A percentile compares a stretch with the other conserved stretches of the same genome.
phyloP scores from a whole-genome alignment of 140 eudicot genomes.

The Anethum foeniculum region DNA sequence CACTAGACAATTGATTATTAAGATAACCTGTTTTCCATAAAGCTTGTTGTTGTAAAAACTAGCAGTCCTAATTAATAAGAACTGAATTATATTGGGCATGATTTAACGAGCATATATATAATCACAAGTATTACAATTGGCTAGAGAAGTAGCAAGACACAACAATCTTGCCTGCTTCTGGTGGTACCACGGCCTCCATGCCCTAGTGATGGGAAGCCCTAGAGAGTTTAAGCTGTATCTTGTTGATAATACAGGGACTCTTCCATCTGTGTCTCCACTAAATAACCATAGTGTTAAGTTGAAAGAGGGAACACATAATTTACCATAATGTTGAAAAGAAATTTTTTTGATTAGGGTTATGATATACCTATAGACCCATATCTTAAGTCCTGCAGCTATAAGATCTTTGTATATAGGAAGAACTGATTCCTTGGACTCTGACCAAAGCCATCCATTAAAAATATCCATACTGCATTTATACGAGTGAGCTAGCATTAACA shows the following conservation, averaged over 20 bases:
- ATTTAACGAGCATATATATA: not conserved
- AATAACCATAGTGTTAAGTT: not conserved
- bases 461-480: constrained; percentile 59
- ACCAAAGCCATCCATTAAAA: constrained; percentile 68
- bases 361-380: constrained; percentile 81
- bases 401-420: constrained; percentile 87
- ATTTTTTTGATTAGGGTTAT: not conserved
- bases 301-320: not conserved
- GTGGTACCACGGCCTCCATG: constrained; percentile 99
- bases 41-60: not conserved
- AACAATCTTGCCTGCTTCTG: constrained; percentile 63
- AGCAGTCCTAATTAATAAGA: not conserved
- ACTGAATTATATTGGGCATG: not conserved
- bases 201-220: constrained; percentile 63
- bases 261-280: constrained; percentile 99
- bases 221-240: constrained; percentile 83
- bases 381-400: constrained; percentile 72
- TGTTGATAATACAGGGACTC: constrained; percentile 91
- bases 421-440: constrained; percentile 57
- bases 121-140: not conserved
- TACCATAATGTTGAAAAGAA: not conserved
- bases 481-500: not conserved
- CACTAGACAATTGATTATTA: not conserved
- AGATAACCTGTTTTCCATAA: not conserved
- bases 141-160: not conserved